phyloP scores from a whole-genome alignment of 495 filamentous ascomycete species.

The Lasiosphaeria ovina region DNA sequence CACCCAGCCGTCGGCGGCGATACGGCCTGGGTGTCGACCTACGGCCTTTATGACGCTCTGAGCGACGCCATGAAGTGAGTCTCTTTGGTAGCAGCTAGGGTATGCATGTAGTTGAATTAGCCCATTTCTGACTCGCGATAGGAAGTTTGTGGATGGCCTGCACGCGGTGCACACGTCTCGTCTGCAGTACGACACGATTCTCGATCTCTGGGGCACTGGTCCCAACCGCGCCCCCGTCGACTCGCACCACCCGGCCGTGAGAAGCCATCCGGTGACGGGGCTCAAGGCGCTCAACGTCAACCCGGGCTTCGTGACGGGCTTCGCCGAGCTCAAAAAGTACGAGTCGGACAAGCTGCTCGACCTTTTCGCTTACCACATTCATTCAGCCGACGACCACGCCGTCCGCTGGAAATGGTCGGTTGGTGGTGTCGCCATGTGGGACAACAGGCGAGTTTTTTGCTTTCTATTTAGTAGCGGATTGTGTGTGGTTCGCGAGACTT shows the following conservation, averaged over 20 bases:
- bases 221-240: conserved; percentile 53
- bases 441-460: conserved; percentile 38
- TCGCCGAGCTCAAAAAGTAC: conserved; percentile 54
- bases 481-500: neutral
- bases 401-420: conserved; percentile 57
- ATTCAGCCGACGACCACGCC: conserved; percentile 52
- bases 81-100: neutral
- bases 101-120: neutral
- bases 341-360: conserved; percentile 54
- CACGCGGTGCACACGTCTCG: conserved; percentile 52
- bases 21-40: conserved; percentile 52
- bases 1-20: conserved; percentile 54
- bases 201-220: conserved; percentile 48
- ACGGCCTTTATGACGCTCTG: conserved; percentile 52
- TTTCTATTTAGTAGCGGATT: neutral
- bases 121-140: conserved; percentile 24
- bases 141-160: conserved; percentile 47
- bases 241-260: conserved; percentile 53
- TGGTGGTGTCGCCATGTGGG: conserved; percentile 55
- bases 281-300: conserved; percentile 54
- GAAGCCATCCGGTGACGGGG: conserved; percentile 55
- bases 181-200: conserved; percentile 45
- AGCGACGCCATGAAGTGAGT: conserved; percentile 34
- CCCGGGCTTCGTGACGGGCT: conserved; percentile 49
- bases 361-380: conserved; percentile 51